These are phyloP conservation scores for Saturnispora galanensis DNA, from an alignment of 805 yeast genomes.

Conservation along the genomic window DNA sequence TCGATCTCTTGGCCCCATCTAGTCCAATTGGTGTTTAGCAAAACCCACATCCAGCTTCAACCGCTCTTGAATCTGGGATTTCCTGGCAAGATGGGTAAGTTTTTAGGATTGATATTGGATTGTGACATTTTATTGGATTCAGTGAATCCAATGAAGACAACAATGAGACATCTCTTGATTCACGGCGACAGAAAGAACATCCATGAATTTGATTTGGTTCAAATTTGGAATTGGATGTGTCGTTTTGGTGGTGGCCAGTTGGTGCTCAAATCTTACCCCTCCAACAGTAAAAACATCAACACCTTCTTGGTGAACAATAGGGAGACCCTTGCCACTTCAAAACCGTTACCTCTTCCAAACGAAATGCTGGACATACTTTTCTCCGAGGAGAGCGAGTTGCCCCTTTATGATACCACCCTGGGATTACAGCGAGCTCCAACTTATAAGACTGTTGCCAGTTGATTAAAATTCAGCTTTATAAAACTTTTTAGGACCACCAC, in stretches of 20 bases:
- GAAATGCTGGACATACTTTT: neutral
- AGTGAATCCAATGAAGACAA: neutral
- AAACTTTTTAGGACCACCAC: constrained; percentile 3
- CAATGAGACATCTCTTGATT: constrained; percentile 1
- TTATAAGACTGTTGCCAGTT: neutral
- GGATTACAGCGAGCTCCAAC: constrained; percentile 1
- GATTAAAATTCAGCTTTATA: neutral
- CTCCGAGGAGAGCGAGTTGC: constrained; percentile 1
- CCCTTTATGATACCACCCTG: neutral
- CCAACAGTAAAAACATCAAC: constrained; percentile 1
- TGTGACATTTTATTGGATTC: constrained; percentile 1
- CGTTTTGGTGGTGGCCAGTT: constrained; percentile 1
- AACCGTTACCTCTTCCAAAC: neutral
- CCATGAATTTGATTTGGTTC: neutral
- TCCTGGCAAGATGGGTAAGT: constrained; percentile 1
- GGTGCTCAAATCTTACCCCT: constrained; percentile 2
- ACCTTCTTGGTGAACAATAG: neutral
- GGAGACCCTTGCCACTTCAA: neutral
- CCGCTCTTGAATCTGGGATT: neutral
- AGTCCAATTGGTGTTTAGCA: neutral
- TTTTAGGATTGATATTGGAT: constrained; percentile 2
- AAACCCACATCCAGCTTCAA: neutral
- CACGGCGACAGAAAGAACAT: constrained; percentile 4
- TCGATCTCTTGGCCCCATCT: neutral
- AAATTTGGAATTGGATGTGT: constrained; percentile 2